Conservation (phyloP, 2,329 filamentous ascomycete species). For the Pestalotiopsis sp. region DNA sequence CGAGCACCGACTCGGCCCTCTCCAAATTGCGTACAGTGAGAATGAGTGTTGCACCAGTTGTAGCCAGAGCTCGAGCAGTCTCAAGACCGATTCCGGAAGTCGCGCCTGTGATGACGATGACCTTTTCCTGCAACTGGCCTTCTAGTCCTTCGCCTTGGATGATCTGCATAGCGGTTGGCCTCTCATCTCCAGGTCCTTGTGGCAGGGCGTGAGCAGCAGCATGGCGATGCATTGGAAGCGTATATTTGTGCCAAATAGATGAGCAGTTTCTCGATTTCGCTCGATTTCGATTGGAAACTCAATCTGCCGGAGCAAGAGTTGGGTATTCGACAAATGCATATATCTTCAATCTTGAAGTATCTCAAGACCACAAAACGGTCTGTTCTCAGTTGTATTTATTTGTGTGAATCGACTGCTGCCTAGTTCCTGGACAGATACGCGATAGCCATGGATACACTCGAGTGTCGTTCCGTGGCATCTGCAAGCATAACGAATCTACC, state of each 20-base stretch:
- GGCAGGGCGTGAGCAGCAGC: slow-evolving; percentile 14
- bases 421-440: too few relatives aligned
- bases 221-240: slow-evolving; percentile 10
- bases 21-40: slow-evolving; percentile 17
- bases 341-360: too few relatives aligned
- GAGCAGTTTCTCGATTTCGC: neutral
- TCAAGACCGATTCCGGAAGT: slow-evolving; percentile 20
- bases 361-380: too few relatives aligned
- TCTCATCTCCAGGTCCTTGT: slow-evolving; percentile 21
- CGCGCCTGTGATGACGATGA: slow-evolving; percentile 20
- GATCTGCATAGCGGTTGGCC: slow-evolving; percentile 18
- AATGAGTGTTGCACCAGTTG: slow-evolving; percentile 21
- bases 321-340: too few relatives aligned
- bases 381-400: too few relatives aligned
- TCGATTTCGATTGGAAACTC: too few relatives aligned
- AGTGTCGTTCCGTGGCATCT: too few relatives aligned
- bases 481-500: too few relatives aligned
- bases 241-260: too few relatives aligned
- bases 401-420: too few relatives aligned
- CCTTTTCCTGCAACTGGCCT: neutral
- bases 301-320: too few relatives aligned
- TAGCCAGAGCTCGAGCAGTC: slow-evolving; percentile 16
- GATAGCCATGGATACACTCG: too few relatives aligned
- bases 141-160: slow-evolving; percentile 3
- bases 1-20: slow-evolving; percentile 15